Evolutionary conservation across 768 basidiomycete genomes (phyloP), one percentile per base, ranked within the genome.

Genomic region (Pisolithus sp.): DNA sequence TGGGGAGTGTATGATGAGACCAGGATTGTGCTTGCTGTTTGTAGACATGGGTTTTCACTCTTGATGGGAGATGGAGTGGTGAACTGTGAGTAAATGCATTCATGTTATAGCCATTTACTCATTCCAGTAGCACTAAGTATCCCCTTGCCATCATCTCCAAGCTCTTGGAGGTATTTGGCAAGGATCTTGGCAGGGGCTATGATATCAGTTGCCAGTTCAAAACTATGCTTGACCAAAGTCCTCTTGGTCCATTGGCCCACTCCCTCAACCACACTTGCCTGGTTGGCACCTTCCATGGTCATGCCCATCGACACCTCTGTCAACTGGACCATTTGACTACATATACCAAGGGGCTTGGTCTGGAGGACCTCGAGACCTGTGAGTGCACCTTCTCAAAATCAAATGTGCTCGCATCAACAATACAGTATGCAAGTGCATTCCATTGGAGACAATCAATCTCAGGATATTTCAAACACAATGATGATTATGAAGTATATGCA

Each of bases 1-100:
- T 72, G 66, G 70, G 58, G 53, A 5, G 55, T 71, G 8, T 76
- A 71, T 48, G 53, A 67, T 0, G 69, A 74, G 59, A 65, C 68
- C 0, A 71, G 73, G 0, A 57, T 73, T 7, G 74, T 76, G 52
- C 61, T 68, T 0, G 48, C 55, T 51, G 61, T 63, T 9, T 74
- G 73, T 51, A 55, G 59, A 2, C 71, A 73, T 62, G 67, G 68
- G 3, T 58, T 71, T 1, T 52, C 68, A 20, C 20, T 44, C 21
- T 34, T 58, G 46, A 39, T 71, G 0, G 52, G 52, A 0, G 71
- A 74, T 48, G 9, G 30, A 68, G 38, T 21, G 7, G 49, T 9
- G 53, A 54, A 12, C 42, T 28, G 53, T 54, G 21, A 46, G 49
- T 50, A 18, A 21, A 4, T 9, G 7, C 2, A 7, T 10, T 46